A percentile compares a stretch with the other conserved stretches of the same genome.
Conservation (phyloP, 768 basidiomycete genomes). For the Boletus reticulatus region DNA sequence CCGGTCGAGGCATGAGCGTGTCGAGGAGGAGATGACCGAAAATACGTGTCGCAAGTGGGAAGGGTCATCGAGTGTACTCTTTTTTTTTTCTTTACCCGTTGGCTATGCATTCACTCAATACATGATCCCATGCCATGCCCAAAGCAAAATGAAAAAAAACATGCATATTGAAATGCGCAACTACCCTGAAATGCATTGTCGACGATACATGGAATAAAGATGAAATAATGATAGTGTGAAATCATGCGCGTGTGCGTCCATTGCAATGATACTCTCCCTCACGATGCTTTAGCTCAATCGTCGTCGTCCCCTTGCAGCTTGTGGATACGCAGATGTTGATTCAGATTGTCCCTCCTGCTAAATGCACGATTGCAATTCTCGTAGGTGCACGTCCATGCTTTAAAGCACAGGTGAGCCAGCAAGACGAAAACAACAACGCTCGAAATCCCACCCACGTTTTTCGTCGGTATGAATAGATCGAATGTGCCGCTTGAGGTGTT, state of each 20-base stretch:
- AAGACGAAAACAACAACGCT: neutral
- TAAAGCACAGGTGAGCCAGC: neutral
- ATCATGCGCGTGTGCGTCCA: neutral
- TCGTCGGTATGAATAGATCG: conserved; percentile 80
- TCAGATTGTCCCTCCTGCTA: conserved; percentile 73
- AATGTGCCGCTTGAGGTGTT: conserved; percentile 82
- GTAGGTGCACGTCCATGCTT: conserved; percentile 46
- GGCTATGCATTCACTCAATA: conserved; percentile 19
- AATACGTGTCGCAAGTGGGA: neutral
- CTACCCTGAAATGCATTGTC: neutral
- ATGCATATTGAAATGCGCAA: neutral
- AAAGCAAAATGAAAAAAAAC: neutral
- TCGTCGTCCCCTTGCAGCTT: conserved; percentile 17
- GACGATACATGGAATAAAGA: conserved; percentile 17
- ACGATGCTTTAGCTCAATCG: conserved; percentile 2
- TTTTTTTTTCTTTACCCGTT: conserved; percentile 3
- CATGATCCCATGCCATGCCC: conserved; percentile 15
- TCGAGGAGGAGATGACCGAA: neutral
- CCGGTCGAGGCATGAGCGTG: conserved; percentile 44
- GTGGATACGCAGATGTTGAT: conserved; percentile 72
- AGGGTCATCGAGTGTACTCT: conserved; percentile 13
- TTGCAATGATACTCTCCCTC: neutral
- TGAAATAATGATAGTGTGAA: conserved; percentile 17
- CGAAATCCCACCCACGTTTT: conserved; percentile 59
- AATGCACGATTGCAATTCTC: conserved; percentile 68